Evolutionary conservation across 129 eudicot species (phyloP).

Genomic region (Oenanthe sinensis): DNA sequence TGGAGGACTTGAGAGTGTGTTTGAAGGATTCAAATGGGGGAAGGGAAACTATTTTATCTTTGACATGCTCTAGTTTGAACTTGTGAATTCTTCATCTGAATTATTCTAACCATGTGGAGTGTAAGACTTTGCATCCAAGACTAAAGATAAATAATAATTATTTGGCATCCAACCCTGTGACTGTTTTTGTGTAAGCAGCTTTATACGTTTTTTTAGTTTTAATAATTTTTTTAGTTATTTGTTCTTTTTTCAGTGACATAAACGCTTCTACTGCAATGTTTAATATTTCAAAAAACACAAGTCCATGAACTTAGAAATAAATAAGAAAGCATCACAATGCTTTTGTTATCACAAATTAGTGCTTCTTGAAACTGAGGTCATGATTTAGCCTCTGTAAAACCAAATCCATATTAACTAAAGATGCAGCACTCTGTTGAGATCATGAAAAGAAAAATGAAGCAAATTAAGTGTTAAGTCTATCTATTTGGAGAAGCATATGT

Average conservation of each 20-base stretch:
- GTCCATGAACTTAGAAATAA: not conserved
- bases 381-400: not conserved
- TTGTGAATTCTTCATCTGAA: no score
- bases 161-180: not conserved
- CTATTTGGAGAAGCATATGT: not conserved
- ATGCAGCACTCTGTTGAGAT: not conserved
- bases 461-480: not conserved
- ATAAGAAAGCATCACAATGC: no score
- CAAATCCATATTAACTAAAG: not conserved
- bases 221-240: no score
- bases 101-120: not conserved
- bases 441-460: not conserved
- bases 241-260: not conserved
- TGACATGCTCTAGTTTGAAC: no score
- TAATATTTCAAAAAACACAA: not conserved
- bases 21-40: not conserved
- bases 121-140: not conserved
- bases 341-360: not conserved
- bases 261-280: not conserved
- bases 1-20: not conserved
- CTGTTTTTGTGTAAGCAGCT: not conserved
- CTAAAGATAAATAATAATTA: not conserved
- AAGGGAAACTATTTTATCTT: no score
- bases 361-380: not conserved
- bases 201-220: not conserved